These are phyloP conservation scores for Mrakia frigida DNA, from an alignment of 768 basidiomycete species.

Conservation along the genomic window DNA sequence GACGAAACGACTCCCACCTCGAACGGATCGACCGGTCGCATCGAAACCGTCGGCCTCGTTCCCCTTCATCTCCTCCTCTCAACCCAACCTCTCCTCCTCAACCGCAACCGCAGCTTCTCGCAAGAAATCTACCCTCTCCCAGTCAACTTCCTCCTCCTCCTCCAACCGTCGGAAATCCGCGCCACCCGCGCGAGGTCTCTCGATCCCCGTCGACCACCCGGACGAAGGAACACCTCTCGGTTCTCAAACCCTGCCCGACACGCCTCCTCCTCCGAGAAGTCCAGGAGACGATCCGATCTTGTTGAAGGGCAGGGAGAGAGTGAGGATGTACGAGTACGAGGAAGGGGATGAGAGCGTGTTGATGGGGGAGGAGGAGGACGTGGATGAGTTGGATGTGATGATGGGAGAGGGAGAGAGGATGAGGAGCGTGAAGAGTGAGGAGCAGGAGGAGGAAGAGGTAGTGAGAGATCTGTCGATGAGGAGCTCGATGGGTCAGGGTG, in stretches of 20 bases:
- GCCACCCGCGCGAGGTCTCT: background rate
- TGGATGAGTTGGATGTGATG: constrained; percentile 9
- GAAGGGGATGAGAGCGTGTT: background rate
- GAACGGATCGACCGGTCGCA: constrained; percentile 18
- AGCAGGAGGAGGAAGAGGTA: too few species aligned
- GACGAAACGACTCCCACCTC: background rate
- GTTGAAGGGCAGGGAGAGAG: constrained; percentile 5
- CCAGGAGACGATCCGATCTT: constrained; percentile 31
- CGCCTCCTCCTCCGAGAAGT: constrained; percentile 27
- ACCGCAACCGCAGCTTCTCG: background rate
- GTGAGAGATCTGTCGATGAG: constrained; percentile 12
- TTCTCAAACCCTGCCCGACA: constrained; percentile 8
- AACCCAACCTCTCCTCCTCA: background rate
- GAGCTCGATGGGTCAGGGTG: background rate
- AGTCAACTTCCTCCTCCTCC: constrained; percentile 21
- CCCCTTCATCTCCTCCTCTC: constrained; percentile 17
- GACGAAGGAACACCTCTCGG: background rate
- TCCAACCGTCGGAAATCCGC: constrained; percentile 18
- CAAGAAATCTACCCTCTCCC: constrained; percentile 25
- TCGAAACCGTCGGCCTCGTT: constrained; percentile 2
- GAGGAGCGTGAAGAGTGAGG: constrained; percentile 4
- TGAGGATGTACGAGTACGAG: background rate
- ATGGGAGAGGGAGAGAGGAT: background rate
- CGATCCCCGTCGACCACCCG: background rate
- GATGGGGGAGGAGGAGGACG: background rate